Conservation (phyloP, 2,329 filamentous ascomycete genomes). For the Sphaerostilbella broomeana region DNA sequence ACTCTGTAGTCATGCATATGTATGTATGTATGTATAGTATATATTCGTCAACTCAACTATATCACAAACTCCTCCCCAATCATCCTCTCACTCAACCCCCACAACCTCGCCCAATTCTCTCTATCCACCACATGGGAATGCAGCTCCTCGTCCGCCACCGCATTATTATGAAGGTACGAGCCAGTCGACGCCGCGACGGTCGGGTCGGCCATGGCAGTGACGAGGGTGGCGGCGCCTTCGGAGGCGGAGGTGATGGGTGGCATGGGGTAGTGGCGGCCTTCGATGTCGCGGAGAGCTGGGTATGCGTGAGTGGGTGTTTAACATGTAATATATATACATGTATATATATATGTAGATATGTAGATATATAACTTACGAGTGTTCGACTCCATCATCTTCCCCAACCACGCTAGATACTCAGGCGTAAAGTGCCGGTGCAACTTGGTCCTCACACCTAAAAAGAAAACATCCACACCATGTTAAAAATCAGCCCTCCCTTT, state of each 20-base stretch:
- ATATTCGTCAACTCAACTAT: no score
- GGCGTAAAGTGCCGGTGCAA: constrained; percentile 8
- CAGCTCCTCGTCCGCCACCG: constrained; percentile 10
- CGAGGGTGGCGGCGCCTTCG: constrained; percentile 22
- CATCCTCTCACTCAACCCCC: constrained; percentile 28
- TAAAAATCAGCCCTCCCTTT: neutral
- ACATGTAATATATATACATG: no score
- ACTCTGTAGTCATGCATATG: no score
- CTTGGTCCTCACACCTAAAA: constrained; percentile 3
- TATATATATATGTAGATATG: no score
- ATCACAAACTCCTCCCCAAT: constrained; percentile 9
- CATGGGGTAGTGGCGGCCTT: constrained; percentile 5
- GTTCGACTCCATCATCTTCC: neutral
- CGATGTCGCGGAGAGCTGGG: constrained; percentile 6
- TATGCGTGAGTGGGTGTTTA: no score
- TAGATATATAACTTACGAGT: neutral
- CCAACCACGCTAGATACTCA: neutral
- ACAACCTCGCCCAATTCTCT: constrained; percentile 32
- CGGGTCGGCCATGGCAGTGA: constrained; percentile 15
- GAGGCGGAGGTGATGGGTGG: constrained; percentile 27
- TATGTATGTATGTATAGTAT: no score
- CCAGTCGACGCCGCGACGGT: constrained; percentile 10
- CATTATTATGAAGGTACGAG: constrained; percentile 11
- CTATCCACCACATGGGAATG: constrained; percentile 24
- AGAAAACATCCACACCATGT: no score